phyloP scores from a whole-genome alignment of 2,329 filamentous ascomycete species.

The Blastomyces parvus region DNA sequence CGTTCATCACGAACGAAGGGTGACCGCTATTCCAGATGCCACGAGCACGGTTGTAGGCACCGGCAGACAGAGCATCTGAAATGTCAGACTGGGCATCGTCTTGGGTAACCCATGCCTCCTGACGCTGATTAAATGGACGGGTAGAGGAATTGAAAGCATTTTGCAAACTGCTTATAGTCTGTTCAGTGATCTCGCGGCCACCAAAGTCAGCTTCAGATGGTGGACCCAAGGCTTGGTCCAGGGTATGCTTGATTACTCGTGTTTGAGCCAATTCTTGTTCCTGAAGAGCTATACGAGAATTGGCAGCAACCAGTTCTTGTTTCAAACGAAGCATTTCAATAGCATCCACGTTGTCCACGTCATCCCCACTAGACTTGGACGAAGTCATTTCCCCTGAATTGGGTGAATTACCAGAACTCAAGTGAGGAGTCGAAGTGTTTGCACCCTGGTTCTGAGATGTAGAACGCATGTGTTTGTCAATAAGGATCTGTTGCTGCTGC shows the following conservation, averaged over 20 bases:
- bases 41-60: constrained; percentile 33
- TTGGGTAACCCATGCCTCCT: constrained; percentile 36
- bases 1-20: constrained; percentile 14
- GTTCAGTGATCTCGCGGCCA: constrained; percentile 41
- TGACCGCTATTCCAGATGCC: constrained; percentile 24
- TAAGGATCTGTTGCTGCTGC: constrained; percentile 48
- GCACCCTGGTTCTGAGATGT: constrained; percentile 15
- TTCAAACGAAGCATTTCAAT: constrained; percentile 48
- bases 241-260: constrained; percentile 51
- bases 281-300: constrained; percentile 50
- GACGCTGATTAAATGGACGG: constrained; percentile 33
- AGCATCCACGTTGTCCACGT: constrained; percentile 25
- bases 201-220: constrained; percentile 45
- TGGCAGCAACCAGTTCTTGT: constrained; percentile 48
- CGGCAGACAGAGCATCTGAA: constrained; percentile 35
- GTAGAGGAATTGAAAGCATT: constrained; percentile 45
- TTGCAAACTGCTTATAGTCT: constrained; percentile 43
- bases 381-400: neutral
- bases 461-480: constrained; percentile 14
- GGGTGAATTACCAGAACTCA: constrained; percentile 12
- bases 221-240: constrained; percentile 49
- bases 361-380: constrained; percentile 1
- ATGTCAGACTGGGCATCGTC: constrained; percentile 39
- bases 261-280: constrained; percentile 53
- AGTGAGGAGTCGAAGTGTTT: constrained; percentile 13